A percentile compares a stretch with the other conserved stretches of the same genome.
Conservation (phyloP, 2,329 filamentous ascomycete genomes). For the Fusarium irregulare region DNA sequence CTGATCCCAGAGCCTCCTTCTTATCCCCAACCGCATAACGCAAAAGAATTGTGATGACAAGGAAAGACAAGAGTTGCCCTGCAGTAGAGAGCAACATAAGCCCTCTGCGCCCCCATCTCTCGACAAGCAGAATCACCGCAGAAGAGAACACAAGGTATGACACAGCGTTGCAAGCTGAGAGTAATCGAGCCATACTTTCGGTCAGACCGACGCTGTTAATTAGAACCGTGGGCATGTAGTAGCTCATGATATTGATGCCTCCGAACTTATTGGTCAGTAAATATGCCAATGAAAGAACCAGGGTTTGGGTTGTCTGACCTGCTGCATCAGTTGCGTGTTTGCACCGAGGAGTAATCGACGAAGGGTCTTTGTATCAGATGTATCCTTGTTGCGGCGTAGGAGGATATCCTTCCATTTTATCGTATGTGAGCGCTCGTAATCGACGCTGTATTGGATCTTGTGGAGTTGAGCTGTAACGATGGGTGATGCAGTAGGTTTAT, state of each 20-base stretch:
- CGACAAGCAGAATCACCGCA: conserved; percentile 11
- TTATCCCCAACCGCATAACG: conserved; percentile 13
- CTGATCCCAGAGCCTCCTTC: background rate
- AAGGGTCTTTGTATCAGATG: conserved; percentile 21
- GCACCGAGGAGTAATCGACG: conserved; percentile 52
- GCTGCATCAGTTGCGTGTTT: conserved; percentile 52
- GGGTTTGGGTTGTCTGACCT: conserved; percentile 4
- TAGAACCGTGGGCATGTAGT: conserved; percentile 59
- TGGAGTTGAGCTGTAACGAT: conserved; percentile 11
- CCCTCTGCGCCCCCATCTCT: conserved; percentile 22
- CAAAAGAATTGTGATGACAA: conserved; percentile 31
- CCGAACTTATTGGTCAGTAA: conserved; percentile 9
- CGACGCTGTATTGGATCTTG: conserved; percentile 24
- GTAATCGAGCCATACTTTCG: conserved; percentile 60
- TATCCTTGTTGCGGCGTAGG: background rate
- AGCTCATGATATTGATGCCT: conserved; percentile 22
- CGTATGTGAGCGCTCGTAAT: conserved; percentile 22
- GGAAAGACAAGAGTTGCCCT: conserved; percentile 25
- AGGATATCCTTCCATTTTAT: conserved; percentile 16
- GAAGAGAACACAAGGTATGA: conserved; percentile 38
- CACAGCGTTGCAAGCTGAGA: conserved; percentile 58
- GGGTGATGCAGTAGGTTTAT: background rate
- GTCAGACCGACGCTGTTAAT: conserved; percentile 62
- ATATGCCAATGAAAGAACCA: background rate
- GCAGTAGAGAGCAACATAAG: conserved; percentile 32